Base-by-base conservation (phyloP, 345 rosid genomes). In the Viola odorata region DNA sequence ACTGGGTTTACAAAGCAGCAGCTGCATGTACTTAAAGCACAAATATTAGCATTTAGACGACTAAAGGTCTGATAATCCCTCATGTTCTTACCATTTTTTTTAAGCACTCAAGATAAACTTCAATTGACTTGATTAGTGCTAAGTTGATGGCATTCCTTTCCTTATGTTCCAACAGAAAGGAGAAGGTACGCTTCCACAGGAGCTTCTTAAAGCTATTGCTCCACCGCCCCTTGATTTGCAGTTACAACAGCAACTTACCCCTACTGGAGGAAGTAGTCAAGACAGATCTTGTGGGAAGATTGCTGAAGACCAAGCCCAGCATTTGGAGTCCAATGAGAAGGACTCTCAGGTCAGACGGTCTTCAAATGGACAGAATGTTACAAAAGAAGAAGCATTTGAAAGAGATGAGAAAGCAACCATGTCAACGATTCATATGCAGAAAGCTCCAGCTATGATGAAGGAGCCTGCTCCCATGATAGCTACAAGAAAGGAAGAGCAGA, bases 11-110 rank as follows among this genome's bases (percentile, higher is more conserved):
- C 99, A 11, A 95, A 85, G 79, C 92, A 88, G 65, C 99, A 95
- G 68, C 80, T 91, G 63, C 94, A 95, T 78, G 99, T 91, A 68
- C 96, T 91, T 50, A 95, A 95, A 78, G 99, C 97, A 37, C 99
- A 95, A 75, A 95, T 91, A 69, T 80, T 95, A 61, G 99, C 96
- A 63, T 95, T 95, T 69, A 81, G 97, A 72, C 84, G 99, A 69
- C 72, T 95, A 63, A 95, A 95, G 96, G 99, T 91, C 61, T 68
- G 62, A 49, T 58, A 48, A 67, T 16, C 55, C 59, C 58, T 55
- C 67, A 50, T 62, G 57, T 63, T 45, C 12, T 37, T 23, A 7
- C 52, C 17, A 38, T 17, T 54, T 32, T 0, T 14, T 53, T 51
- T 38, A 5, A 37, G 1, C 13, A 37, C 42, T 0, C 8, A 23